Percentiles rank a stretch among this genome's conserved stretches.
phyloP scores from a whole-genome alignment of 106 monocot genomes.

The Posidonia australis region DNA sequence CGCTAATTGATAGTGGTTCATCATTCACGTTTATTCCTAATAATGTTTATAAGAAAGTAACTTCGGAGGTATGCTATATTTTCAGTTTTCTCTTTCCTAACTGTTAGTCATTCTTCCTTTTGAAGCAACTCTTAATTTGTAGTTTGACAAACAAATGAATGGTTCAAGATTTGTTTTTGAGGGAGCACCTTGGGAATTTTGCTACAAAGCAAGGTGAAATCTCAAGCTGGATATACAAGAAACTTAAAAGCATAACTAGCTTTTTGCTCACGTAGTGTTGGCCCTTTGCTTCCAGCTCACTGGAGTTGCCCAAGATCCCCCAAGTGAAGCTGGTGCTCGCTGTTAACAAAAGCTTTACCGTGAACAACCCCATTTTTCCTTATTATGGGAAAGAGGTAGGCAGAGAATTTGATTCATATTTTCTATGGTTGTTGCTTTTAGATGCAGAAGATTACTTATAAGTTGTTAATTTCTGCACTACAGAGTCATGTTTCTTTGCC shows the following conservation, averaged over 20 bases:
- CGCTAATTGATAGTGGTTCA: slow-evolving; percentile 79
- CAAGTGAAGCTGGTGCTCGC: slow-evolving; percentile 43
- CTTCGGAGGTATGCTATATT: slow-evolving; percentile 44
- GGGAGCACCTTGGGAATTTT: slow-evolving; percentile 62
- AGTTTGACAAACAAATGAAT: slow-evolving; percentile 87
- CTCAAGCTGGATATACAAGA: background rate
- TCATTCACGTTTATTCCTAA: slow-evolving; percentile 78
- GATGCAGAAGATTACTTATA: no score
- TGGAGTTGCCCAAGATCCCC: slow-evolving; percentile 61
- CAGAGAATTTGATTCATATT: background rate
- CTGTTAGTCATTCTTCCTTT: background rate
- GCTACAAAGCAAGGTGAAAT: slow-evolving; percentile 43
- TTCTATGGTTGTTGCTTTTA: background rate
- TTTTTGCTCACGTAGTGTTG: background rate
- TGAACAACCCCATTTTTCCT: slow-evolving; percentile 46
- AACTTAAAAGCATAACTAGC: background rate
- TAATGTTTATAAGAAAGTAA: slow-evolving; percentile 50
- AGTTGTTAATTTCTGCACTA: no score
- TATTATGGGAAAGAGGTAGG: slow-evolving; percentile 50
- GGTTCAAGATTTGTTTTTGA: slow-evolving; percentile 37
- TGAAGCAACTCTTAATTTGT: background rate
- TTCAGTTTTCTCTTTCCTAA: background rate
- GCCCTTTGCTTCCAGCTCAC: slow-evolving; percentile 35
- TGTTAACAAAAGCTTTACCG: slow-evolving; percentile 61
- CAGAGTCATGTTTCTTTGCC: no score